Evolutionary conservation across 805 yeast genomes (phyloP), one percentile per base, ranked within the genome.

Genomic region (Cyberlindnera euphorbiiphila): DNA sequence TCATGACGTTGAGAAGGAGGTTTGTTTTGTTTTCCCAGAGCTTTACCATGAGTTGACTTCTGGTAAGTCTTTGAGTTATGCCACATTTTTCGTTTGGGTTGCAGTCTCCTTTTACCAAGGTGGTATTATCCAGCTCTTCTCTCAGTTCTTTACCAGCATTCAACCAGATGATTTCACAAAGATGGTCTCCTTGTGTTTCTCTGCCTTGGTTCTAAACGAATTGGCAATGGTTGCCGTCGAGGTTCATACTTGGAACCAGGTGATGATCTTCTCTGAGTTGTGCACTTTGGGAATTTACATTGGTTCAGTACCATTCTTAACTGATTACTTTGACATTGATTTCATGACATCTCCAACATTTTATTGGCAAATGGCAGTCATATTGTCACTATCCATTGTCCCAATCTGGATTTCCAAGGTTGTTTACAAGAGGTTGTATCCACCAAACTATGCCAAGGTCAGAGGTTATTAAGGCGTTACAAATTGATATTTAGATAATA

Each of bases 401-500:
- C 98, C 98, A 0, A 94, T 91, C 2, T 91, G 96, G 96, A 65
- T 82, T 2, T 79, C 81, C 3, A 85, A 85, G 60, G 69, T 84
- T 4, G 65, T 91, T 13, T 78, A 81, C 54, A 72, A 95, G 46
- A 78, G 69, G 44, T 60, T 93, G 39, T 76, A 88, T 49, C 98
- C 98, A 4, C 98, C 98, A 22, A 87, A 86, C 55, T 93, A 93
- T 60, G 97, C 97, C 8, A 93, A 93, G 60, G 98, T 93, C 28
- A 98, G 89, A 59, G 93, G 85, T 43, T 81, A 74, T 20, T 41
- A 11, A 26, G 17, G n/a, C 29, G 47, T 21, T 18, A 13, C n/a
- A 15, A 10, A 9, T 29, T 9, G 7, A 12, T 22, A 7, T 16
- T 28, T 19, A 15, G 9, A 21, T n/a, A 5, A 9, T 30, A 30